Evolutionary conservation across 2,329 filamentous ascomycete genomes (phyloP).

Genomic region (Fusarium equiseti): DNA sequence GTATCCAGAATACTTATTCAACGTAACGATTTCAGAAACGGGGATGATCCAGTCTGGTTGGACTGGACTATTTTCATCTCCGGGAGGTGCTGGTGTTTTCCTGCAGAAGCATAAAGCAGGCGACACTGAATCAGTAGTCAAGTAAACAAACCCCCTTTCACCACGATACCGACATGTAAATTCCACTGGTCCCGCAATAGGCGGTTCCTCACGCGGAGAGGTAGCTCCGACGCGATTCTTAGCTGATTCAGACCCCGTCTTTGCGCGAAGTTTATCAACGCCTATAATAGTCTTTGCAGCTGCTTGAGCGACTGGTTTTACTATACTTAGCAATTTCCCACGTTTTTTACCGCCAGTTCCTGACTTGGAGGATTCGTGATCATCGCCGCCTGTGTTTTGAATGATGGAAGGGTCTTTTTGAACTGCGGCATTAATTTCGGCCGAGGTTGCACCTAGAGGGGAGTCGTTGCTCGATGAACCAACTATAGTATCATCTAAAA

Average conservation of each 20-base stretch:
- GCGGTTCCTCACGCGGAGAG: neutral
- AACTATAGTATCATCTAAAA: slow-evolving; percentile 47
- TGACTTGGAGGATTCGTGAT: slow-evolving; percentile 63
- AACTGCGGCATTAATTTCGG: slow-evolving; percentile 72
- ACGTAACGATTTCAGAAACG: slow-evolving; percentile 74
- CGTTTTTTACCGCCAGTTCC: slow-evolving; percentile 54
- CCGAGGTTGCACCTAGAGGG: slow-evolving; percentile 46
- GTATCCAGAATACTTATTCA: slow-evolving; percentile 81
- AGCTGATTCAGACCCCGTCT: slow-evolving; percentile 65
- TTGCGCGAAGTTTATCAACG: slow-evolving; percentile 76
- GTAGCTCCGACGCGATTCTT: slow-evolving; percentile 67
- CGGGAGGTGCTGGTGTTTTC: neutral
- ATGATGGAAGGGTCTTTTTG: slow-evolving; percentile 53
- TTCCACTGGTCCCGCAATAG: slow-evolving; percentile 70
- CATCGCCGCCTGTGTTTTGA: slow-evolving; percentile 45
- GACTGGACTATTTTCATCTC: slow-evolving; percentile 37
- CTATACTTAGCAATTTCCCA: slow-evolving; percentile 64
- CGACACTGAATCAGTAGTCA: slow-evolving; percentile 12
- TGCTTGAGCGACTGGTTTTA: slow-evolving; percentile 75
- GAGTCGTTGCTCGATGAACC: slow-evolving; percentile 52
- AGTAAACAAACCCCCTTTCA: slow-evolving; percentile 64
- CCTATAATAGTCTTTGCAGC: slow-evolving; percentile 77
- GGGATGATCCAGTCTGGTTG: slow-evolving; percentile 75
- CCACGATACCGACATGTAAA: slow-evolving; percentile 77
- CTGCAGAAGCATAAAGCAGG: slow-evolving; percentile 18